These are phyloP conservation scores for Solanum boliviense DNA, from an alignment of 257 asterid genomes.

Conservation along the genomic window DNA sequence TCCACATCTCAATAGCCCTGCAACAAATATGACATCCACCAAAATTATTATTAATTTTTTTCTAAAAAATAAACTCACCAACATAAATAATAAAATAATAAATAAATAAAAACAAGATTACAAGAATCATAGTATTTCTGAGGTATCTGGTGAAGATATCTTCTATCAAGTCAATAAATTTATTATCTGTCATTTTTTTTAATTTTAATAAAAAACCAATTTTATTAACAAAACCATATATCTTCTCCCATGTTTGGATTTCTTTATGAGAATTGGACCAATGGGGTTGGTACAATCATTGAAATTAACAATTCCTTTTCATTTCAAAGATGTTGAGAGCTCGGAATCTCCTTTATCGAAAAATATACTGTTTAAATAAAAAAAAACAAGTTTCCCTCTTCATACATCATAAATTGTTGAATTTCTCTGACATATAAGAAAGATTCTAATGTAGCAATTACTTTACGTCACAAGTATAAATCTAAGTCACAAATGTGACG, in stretches of 20 bases:
- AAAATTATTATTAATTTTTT: background rate
- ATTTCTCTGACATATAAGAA: background rate
- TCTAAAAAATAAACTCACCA: background rate
- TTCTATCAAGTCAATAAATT: background rate
- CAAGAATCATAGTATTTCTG: background rate
- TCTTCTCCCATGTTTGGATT: background rate
- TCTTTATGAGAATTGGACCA: background rate
- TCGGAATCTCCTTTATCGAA: background rate
- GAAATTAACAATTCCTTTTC: background rate
- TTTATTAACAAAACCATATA: background rate
- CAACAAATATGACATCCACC: constrained; percentile 4
- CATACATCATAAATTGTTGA: background rate
- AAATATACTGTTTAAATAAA: background rate
- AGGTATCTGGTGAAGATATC: background rate
- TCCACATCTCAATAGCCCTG: constrained; percentile 86
- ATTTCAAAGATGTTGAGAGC: background rate
- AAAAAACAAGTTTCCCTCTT: background rate
- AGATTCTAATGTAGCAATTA: background rate
- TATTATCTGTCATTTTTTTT: background rate
- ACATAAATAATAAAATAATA: background rate
- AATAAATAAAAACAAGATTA: background rate
- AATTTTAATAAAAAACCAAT: background rate
- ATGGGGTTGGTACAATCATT: background rate
- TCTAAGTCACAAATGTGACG: background rate
- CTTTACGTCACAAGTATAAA: background rate